These are phyloP conservation scores for Trichophaea hybrida DNA, from an alignment of 2,329 filamentous ascomycete species.

Conservation along the genomic window DNA sequence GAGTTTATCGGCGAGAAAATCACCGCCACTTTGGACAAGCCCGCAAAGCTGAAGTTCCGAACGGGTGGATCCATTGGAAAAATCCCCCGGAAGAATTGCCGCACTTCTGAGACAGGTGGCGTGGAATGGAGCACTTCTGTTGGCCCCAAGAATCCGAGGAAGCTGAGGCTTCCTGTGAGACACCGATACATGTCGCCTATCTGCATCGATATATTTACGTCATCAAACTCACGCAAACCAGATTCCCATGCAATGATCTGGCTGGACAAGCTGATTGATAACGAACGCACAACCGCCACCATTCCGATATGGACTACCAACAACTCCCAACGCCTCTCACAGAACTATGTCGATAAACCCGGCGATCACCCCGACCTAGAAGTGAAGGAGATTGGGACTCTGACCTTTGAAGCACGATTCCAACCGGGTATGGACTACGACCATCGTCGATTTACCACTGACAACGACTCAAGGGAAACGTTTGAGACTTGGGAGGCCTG, in stretches of 20 bases:
- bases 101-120: constrained; percentile 43
- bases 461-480: constrained; percentile 82
- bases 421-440: constrained; percentile 80
- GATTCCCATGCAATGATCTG: constrained; percentile 70
- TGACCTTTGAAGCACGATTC: constrained; percentile 69
- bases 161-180: constrained; percentile 70
- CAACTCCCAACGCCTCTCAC: constrained; percentile 59
- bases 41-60: constrained; percentile 56
- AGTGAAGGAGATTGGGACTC: constrained; percentile 63
- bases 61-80: constrained; percentile 72
- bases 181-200: constrained; percentile 81
- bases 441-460: constrained; percentile 66
- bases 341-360: constrained; percentile 79
- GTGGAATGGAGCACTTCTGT: constrained; percentile 45
- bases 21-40: constrained; percentile 10
- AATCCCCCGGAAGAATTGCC: constrained; percentile 50
- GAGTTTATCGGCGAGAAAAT: constrained; percentile 65
- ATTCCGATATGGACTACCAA: constrained; percentile 84
- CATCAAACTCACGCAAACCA: constrained; percentile 49
- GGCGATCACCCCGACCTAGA: constrained; percentile 63
- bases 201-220: constrained; percentile 68
- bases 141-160: constrained; percentile 53
- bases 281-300: constrained; percentile 60
- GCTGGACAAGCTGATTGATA: constrained; percentile 73
- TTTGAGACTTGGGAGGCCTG: constrained; percentile 93